A percentile compares a stretch with the other conserved stretches of the same genome.
Conservation (phyloP, 202 grass and related monocot species). For the Brachypodium distachyon region DNA sequence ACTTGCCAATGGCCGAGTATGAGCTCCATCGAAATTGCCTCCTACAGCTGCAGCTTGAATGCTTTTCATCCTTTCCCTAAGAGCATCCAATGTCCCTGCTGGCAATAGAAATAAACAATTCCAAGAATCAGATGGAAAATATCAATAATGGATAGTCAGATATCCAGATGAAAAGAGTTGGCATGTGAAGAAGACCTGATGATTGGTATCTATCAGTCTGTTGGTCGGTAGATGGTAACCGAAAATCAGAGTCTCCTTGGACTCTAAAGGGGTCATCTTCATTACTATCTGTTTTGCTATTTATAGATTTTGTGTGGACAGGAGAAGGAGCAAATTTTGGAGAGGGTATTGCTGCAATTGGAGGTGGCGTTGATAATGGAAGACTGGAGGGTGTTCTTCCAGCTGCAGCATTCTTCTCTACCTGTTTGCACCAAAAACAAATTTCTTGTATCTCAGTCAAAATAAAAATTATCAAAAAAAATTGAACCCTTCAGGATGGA, state of each 20-base stretch:
- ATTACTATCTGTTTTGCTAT: constrained; percentile 30
- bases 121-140: constrained; percentile 12
- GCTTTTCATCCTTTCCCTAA: constrained; percentile 99
- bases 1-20: constrained; percentile 32
- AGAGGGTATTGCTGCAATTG: constrained; percentile 73
- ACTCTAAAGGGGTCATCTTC: constrained; percentile 58
- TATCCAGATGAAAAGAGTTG: not conserved
- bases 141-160: constrained; percentile 1
- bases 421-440: constrained; percentile 35
- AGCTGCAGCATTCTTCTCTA: constrained; percentile 90
- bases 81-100: constrained; percentile 72
- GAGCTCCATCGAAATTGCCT: constrained; percentile 50
- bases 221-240: constrained; percentile 38
- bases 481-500: not conserved
- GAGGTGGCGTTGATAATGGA: constrained; percentile 88
- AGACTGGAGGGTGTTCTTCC: constrained; percentile 82
- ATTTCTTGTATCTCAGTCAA: not conserved
- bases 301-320: constrained; percentile 69
- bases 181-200: constrained; percentile 36
- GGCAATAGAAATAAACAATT: constrained; percentile 15
- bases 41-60: constrained; percentile 90
- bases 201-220: constrained; percentile 54
- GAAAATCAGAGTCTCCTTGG: constrained; percentile 37
- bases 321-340: constrained; percentile 93
- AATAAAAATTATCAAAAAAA: not conserved